Conservation (phyloP, 805 yeast species). For the Schwanniomyces occidentalis region DNA sequence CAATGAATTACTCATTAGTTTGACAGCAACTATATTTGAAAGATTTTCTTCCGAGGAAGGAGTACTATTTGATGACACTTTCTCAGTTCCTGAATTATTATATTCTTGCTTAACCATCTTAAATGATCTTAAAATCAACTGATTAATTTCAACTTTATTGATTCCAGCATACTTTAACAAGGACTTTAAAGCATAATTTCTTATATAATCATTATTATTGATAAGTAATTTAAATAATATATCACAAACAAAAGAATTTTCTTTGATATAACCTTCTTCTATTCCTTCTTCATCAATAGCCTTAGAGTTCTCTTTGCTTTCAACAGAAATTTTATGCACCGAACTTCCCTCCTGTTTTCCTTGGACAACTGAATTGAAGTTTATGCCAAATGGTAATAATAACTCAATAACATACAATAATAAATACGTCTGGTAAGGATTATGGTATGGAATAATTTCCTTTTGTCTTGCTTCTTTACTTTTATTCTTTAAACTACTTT, state of each 20-base stretch:
- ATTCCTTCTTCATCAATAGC: constrained; percentile 10
- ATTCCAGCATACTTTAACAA: constrained; percentile 28
- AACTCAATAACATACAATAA: constrained; percentile 29
- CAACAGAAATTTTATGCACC: constrained; percentile 8
- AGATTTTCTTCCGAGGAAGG: constrained; percentile 17
- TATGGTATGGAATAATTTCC: constrained; percentile 29
- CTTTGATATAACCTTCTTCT: constrained; percentile 7
- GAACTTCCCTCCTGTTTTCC: constrained; percentile 8
- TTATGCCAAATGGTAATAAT: constrained; percentile 37
- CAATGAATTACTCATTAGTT: constrained; percentile 33
- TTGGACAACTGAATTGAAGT: constrained; percentile 25
- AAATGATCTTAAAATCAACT: constrained; percentile 32
- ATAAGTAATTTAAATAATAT: constrained; percentile 31
- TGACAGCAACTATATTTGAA: constrained; percentile 17
- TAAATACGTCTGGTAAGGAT: constrained; percentile 34
- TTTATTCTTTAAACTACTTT: constrained; percentile 15
- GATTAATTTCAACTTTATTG: constrained; percentile 37
- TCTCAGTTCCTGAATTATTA: constrained; percentile 14
- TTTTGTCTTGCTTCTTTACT: constrained; percentile 15
- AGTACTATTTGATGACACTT: constrained; percentile 8
- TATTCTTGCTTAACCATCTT: constrained; percentile 29
- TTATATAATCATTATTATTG: constrained; percentile 32
- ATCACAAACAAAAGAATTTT: constrained; percentile 27
- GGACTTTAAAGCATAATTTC: constrained; percentile 35
- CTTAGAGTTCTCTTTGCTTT: neutral